Percentiles rank a stretch among this genome's conserved stretches.
These are phyloP conservation scores for Coemansia sp. DNA, from an alignment of 192 early-diverging fungal species.

Conservation along the genomic window DNA sequence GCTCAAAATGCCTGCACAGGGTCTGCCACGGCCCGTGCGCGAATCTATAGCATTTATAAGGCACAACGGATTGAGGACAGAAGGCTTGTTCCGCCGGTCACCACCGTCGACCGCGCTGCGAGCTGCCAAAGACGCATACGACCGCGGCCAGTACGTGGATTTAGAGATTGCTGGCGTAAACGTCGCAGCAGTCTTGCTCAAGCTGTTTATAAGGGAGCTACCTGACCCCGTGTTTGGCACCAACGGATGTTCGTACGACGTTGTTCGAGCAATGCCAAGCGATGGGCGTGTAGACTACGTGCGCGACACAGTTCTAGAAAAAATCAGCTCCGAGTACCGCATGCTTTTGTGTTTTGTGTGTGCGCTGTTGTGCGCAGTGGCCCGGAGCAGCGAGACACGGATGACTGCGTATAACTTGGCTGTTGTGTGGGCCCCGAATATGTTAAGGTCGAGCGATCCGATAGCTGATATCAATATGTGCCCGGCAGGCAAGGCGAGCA, in stretches of 20 bases:
- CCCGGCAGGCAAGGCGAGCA: constrained; percentile 20
- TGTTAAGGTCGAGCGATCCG: constrained; percentile 59
- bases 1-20: constrained; percentile 57
- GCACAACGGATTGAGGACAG: constrained; percentile 64
- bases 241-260: constrained; percentile 55
- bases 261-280: constrained; percentile 49
- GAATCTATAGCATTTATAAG: constrained; percentile 69
- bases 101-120: constrained; percentile 69
- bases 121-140: constrained; percentile 45
- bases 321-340: constrained; percentile 32
- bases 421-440: constrained; percentile 83
- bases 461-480: constrained; percentile 49
- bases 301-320: constrained; percentile 23
- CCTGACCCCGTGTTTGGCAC: constrained; percentile 66
- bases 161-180: constrained; percentile 68
- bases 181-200: constrained; percentile 76
- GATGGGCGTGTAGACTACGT: constrained; percentile 31
- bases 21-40: constrained; percentile 65
- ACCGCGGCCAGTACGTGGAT: constrained; percentile 53
- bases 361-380: constrained; percentile 65
- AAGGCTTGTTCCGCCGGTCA: constrained; percentile 86
- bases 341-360: constrained; percentile 28
- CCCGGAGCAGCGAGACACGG: constrained; percentile 64
- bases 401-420: constrained; percentile 86
- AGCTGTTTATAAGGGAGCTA: constrained; percentile 80